Evolutionary conservation across 1,139 yeast genomes (phyloP).

Genomic region (Taiozyma onychis): DNA sequence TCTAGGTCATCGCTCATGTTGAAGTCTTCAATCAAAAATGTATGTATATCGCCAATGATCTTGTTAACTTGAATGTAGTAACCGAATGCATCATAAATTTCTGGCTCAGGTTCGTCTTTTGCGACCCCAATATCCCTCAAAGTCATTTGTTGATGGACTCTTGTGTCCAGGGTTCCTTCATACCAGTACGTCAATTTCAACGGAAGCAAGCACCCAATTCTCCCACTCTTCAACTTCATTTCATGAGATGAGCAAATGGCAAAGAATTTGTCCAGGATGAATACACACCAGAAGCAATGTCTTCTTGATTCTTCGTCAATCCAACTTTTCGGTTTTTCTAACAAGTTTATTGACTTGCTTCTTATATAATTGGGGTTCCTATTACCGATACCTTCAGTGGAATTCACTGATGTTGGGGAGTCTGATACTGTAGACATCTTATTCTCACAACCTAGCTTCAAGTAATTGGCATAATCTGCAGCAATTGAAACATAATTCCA

Average conservation of each 20-base stretch:
- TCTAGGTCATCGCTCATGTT: conserved; percentile 13
- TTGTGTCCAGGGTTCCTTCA: not conserved
- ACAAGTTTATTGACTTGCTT: conserved; percentile 13
- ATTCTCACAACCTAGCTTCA: conserved; percentile 16
- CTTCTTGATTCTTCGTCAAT: conserved; percentile 21
- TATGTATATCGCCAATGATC: conserved; percentile 18
- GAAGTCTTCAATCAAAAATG: conserved; percentile 17
- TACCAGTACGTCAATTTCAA: conserved; percentile 13
- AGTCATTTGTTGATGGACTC: conserved; percentile 3
- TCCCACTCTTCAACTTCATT: conserved; percentile 14
- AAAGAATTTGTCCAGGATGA: conserved; percentile 18
- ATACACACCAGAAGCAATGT: conserved; percentile 22
- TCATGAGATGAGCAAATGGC: conserved; percentile 21
- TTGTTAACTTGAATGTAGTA: conserved; percentile 17
- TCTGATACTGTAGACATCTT: conserved; percentile 10
- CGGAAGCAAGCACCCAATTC: conserved; percentile 14
- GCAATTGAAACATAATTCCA: conserved; percentile 23
- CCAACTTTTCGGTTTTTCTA: conserved; percentile 16
- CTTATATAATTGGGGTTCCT: conserved; percentile 14
- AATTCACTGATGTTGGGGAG: conserved; percentile 15
- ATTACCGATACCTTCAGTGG: conserved; percentile 10
- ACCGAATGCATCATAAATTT: conserved; percentile 16
- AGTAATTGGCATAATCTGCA: conserved; percentile 19
- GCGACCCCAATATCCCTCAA: conserved; percentile 1
- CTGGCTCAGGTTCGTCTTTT: not conserved